A percentile compares a stretch with the other conserved stretches of the same genome.
Conservation (phyloP, 352 stramenopile species). For the Globisporangium mamillatum region DNA sequence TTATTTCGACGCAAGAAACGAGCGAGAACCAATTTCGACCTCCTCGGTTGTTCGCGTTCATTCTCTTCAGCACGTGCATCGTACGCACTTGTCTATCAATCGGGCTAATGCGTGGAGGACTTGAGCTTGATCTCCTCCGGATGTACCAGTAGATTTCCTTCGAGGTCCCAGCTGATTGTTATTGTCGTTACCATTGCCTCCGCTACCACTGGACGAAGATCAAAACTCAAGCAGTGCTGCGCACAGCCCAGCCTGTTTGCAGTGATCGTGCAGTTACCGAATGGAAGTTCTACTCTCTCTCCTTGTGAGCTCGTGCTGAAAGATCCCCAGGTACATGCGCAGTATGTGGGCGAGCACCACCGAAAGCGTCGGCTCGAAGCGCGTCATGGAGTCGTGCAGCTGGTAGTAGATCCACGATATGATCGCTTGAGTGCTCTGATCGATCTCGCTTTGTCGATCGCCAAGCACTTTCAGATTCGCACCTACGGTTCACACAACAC, state of each 20-base stretch:
- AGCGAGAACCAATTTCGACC: too few relatives aligned
- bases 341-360: not conserved
- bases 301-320: not conserved
- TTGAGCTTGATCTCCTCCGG: not conserved
- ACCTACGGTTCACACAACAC: not conserved
- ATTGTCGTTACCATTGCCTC: not conserved
- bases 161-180: not conserved
- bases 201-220: not conserved
- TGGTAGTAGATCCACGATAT: constrained; percentile 10
- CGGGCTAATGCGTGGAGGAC: not conserved
- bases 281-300: not conserved
- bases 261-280: constrained; percentile 8
- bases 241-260: constrained; percentile 12
- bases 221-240: constrained; percentile 8
- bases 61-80: constrained; percentile 4
- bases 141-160: not conserved
- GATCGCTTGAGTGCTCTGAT: constrained; percentile 3
- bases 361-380: constrained; percentile 9
- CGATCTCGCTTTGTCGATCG: not conserved
- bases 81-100: constrained; percentile 9
- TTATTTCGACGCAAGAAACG: too few relatives aligned
- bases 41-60: too few relatives aligned
- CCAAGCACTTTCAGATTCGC: not conserved
- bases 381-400: constrained; percentile 7
- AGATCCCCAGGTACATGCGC: constrained; percentile 9